These are phyloP conservation scores for Circinella minor DNA, from an alignment of 371 early-diverging fungal genomes.

Conservation along the genomic window DNA sequence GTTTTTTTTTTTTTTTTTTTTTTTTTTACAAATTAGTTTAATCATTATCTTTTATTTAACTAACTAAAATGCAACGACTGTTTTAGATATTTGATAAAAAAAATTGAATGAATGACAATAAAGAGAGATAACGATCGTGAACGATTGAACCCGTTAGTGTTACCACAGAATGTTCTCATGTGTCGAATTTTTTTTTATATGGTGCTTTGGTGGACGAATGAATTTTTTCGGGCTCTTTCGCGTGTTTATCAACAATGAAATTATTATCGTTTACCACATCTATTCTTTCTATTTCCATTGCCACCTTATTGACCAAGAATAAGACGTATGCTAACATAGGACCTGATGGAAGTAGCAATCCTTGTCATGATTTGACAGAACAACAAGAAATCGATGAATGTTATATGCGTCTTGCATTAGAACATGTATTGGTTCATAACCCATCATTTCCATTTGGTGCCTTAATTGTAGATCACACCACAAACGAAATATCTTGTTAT, in stretches of 20 bases:
- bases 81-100: slow-evolving; percentile 8
- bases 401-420: slow-evolving; percentile 38
- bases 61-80: not conserved
- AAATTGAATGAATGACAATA: not conserved
- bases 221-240: slow-evolving; percentile 8
- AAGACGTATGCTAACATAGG: not conserved
- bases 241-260: slow-evolving; percentile 6
- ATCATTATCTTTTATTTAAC: not conserved
- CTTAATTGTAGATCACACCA: slow-evolving; percentile 38
- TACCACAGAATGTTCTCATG: not conserved
- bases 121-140: not conserved
- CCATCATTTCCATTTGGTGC: slow-evolving; percentile 38
- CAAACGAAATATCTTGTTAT: slow-evolving; percentile 40
- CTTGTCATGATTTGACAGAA: slow-evolving; percentile 12
- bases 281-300: not conserved
- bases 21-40: not conserved
- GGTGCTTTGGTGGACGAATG: not conserved
- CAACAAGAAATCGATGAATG: slow-evolving; percentile 30
- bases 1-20: not conserved
- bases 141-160: not conserved
- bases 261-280: not conserved
- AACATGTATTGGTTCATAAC: slow-evolving; percentile 35
- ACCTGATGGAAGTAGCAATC: slow-evolving; percentile 18
- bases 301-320: not conserved
- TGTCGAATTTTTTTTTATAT: not conserved